Percentiles rank a stretch among this genome's conserved stretches.
These are phyloP conservation scores for Azolla pinnata DNA, from an alignment of 75 land plant genomes.

Conservation along the genomic window DNA sequence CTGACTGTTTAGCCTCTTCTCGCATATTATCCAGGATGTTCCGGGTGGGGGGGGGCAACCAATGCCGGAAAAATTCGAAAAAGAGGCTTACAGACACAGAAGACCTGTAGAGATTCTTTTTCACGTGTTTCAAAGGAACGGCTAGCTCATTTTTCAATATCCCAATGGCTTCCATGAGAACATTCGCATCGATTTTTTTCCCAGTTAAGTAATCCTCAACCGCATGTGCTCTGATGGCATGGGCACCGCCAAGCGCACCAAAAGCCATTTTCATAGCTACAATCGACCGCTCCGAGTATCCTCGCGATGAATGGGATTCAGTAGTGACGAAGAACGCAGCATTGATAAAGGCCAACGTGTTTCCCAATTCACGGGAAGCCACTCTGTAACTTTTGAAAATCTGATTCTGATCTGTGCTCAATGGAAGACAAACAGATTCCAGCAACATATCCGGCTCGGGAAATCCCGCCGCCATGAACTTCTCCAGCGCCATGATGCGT, in stretches of 20 bases:
- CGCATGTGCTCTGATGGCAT: constrained; percentile 59
- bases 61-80: constrained; percentile 41
- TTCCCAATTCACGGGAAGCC: constrained; percentile 66
- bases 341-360: constrained; percentile 73
- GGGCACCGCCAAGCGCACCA: constrained; percentile 77
- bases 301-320: background rate
- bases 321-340: constrained; percentile 61
- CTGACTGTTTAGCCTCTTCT: background rate
- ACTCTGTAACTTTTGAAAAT: constrained; percentile 62
- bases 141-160: constrained; percentile 33
- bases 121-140: constrained; percentile 30
- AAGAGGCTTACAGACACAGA: constrained; percentile 69
- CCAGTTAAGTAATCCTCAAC: constrained; percentile 51
- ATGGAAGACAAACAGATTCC: constrained; percentile 50
- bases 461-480: constrained; percentile 46
- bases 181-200: constrained; percentile 26
- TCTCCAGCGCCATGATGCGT: constrained; percentile 33
- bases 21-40: background rate
- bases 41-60: background rate
- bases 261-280: constrained; percentile 39
- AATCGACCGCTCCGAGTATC: background rate
- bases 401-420: constrained; percentile 8
- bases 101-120: constrained; percentile 36
- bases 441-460: constrained; percentile 36
- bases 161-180: constrained; percentile 45